Percentiles rank a stretch among this genome's conserved stretches.
These are phyloP conservation scores for Irpex sp. DNA, from an alignment of 1,284 basidiomycete species.

Conservation along the genomic window DNA sequence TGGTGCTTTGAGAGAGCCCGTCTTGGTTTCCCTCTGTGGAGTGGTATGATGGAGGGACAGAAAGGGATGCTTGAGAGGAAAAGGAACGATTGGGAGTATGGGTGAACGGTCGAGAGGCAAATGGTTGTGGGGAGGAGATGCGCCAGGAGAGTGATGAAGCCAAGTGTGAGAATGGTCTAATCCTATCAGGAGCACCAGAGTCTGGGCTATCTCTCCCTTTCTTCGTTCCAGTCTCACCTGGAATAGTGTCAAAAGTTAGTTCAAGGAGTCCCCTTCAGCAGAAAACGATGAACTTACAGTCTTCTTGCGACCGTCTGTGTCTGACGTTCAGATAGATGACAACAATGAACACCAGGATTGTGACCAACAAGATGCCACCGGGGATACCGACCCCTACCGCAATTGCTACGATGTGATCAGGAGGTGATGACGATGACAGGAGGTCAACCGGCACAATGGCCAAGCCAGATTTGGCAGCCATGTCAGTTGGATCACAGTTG, in stretches of 20 bases:
- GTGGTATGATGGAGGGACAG: not conserved
- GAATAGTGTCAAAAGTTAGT: not conserved
- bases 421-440: not conserved
- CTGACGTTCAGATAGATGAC: not conserved
- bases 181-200: not conserved
- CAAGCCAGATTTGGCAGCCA: not conserved
- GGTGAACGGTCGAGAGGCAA: not conserved
- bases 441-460: not conserved
- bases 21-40: not conserved
- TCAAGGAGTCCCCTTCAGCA: not conserved
- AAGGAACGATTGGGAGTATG: not conserved
- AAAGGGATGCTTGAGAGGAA: not conserved
- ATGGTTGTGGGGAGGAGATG: not conserved
- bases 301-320: not conserved
- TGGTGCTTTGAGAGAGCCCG: not conserved
- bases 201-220: not conserved
- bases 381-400: not conserved
- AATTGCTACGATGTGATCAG: not conserved
- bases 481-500: not conserved
- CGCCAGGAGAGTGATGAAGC: not conserved
- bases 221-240: not conserved
- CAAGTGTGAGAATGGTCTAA: not conserved
- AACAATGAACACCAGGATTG: not conserved
- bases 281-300: not conserved
- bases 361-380: not conserved